phyloP scores from a whole-genome alignment of 306 rosid genomes.

The Prunus fruticosa region DNA sequence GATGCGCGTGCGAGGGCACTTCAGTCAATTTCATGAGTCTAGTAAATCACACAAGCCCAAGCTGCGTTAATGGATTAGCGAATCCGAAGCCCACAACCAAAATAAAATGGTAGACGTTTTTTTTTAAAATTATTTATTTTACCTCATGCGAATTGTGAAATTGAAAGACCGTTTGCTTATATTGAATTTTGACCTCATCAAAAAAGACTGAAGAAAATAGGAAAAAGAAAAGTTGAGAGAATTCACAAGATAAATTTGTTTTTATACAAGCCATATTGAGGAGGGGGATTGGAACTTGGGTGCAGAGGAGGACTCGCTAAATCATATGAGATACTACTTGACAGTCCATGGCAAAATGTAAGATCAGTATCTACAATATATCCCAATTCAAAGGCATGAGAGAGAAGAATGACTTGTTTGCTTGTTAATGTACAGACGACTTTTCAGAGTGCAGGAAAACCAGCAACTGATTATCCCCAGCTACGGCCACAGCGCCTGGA shows the following conservation, averaged over 20 bases:
- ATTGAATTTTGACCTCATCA: too few species aligned
- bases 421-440: neutral
- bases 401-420: neutral
- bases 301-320: too few species aligned
- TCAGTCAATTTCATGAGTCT: neutral
- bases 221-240: too few species aligned
- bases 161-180: too few species aligned
- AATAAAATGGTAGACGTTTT: too few species aligned
- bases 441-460: conserved; percentile 39
- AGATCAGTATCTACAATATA: neutral
- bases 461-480: conserved; percentile 42
- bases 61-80: neutral
- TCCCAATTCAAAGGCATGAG: neutral
- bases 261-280: too few species aligned
- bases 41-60: neutral
- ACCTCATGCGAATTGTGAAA: too few species aligned
- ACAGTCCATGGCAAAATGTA: neutral
- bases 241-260: too few species aligned
- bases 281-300: too few species aligned
- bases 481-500: conserved; percentile 56
- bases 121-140: too few species aligned
- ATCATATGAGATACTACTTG: neutral
- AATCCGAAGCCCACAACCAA: neutral
- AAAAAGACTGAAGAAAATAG: too few species aligned
- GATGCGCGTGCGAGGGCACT: neutral